Evolutionary conservation across 2,329 filamentous ascomycete genomes (phyloP), one percentile per base, ranked within the genome.

Genomic region (Fusarium sp.): DNA sequence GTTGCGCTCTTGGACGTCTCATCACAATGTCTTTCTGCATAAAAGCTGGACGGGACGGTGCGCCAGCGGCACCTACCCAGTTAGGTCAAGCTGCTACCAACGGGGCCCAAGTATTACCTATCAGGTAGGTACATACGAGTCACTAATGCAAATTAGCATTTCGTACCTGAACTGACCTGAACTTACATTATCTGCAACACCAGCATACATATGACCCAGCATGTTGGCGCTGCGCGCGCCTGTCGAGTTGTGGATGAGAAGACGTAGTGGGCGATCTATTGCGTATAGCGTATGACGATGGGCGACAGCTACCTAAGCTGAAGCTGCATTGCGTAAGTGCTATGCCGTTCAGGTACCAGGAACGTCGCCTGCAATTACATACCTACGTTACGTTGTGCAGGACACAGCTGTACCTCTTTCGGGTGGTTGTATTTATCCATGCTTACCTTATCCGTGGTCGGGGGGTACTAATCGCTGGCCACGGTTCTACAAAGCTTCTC

Each of bases 61-160:
- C 66, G 66, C 67, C 62, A 74, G 61, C 66, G 63, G 70, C 74
- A 76, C 75, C 75, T 77, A 75, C 75, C 72, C 58, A 70, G 68
- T 51, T 73, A 30, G 58, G 24, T 22, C 30, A 48, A 48, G 54
- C 30, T 48, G 50, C 35, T 22, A 53, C n/a, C 15, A 28, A 26
- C n/a, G 24, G 39, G 30, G 24, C 26, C 26, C 36, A 64, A 26
- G 36, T 45, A 69, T 64, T 65, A 48, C 44, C 45, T 31, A 65
- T 62, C 20, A 26, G 18, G 55, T 26, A 48, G 15, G 55, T 55
- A 51, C 63, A 56, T 38, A 50, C 36, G 38, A 42, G 31, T 38
- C 35, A 31, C 62, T 67, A 67, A 45, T 58, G 44, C 48, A 61
- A 61, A 45, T 61, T 68, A 44, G 62, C 38, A 69, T 38, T 63